Evolutionary conservation across 768 basidiomycete species (phyloP), one percentile per base, ranked within the genome.

Genomic region (Rhizopogon sp.): DNA sequence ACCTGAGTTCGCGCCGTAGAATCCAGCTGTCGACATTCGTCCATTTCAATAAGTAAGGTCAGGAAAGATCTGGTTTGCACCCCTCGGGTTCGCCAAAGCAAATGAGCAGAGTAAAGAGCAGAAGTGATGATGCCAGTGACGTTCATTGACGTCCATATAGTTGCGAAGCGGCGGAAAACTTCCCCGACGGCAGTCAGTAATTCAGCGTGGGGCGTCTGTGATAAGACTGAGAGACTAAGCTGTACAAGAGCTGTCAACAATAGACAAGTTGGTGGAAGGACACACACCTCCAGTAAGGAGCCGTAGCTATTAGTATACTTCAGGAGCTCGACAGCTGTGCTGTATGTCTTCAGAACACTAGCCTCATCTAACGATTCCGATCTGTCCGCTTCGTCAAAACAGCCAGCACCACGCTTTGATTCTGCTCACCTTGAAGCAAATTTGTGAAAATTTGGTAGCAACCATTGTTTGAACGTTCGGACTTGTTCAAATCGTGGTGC

Each of bases 141-240:
- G 61, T 88, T 78, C 84, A 92, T 88, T 56, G 86, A 88, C 11
- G 81, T 79, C 90, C 89, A 93, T 46, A 91, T 83, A 20, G 81
- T 78, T 10, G 80, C 77, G 61, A 86, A 85, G 6, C 86, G 82
- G 56, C 82, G 79, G n/a, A 93, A 74, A 5, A 83, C 83, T 58
- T 87, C 83, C n/a, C 90, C 77, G 1, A 88, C 78, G 0, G 81
- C 79, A 3, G 76, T 74, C 28, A 90, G 73, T 6, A 83, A 70
- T 20, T 85, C 80, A 0, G 72, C 67, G 35, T 79, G 75, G 5
- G 72, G 72, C 2, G 80, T 75, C 58, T 80, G 75, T 47, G 79
- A 77, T 52, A 93, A 69, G 33, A 84, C 69, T 47, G 65, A 75
- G 16, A 84, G 65, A 31, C 79, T 81, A 52, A 85, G 58, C 84